Base-by-base conservation (phyloP, 768 basidiomycete genomes). In the Chlorophyllum brunneum region DNA sequence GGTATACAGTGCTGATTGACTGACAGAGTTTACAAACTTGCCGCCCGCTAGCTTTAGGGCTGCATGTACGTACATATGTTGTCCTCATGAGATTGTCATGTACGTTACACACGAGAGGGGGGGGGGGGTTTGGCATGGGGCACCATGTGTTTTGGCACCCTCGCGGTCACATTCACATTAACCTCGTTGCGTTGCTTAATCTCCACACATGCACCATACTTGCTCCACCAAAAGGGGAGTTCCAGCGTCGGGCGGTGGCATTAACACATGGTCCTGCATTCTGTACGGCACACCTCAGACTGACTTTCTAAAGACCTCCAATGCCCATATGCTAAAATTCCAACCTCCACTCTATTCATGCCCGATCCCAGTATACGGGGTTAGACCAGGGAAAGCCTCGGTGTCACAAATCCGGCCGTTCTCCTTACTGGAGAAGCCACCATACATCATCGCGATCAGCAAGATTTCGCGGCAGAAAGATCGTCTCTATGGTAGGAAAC, bases 401-500 rank as follows among this genome's bases (percentile, higher is more conserved):
- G 11, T 38, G 36, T 15, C 18, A 24, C 47, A 15, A 37, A 18
- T 45, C 30, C 16, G n/a, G 9, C n/a, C n/a, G 26, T 31, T 24
- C 27, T 31, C 18, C 26, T 30, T 45, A 31, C 26, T 29, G 31
- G 20, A 31, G 43, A 31, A 24, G 23, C 22, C 11, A 37, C 22
- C 46, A 16, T 37, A 8, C 34, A 47, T 36, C 47, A 38, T 26
- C 22, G 10, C 22, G 36, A 48, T 48, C 47, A 48, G 27, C 36
- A 16, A 24, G 47, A 45, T 45, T 37, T 48, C 36, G 23, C 36
- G 47, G 36, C 34, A 48, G 47, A 48, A 37, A 48, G 27, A 10
- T 7, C 20, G 23, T 33, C 33, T 48, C 47, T 37, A 20, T 20
- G 24, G 36, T 20, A 23, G 20, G 11, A 45, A 29, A 30, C 16